Base-by-base conservation (phyloP, 176 grass and related monocot genomes). In the Dendrocalamus sinicus region DNA sequence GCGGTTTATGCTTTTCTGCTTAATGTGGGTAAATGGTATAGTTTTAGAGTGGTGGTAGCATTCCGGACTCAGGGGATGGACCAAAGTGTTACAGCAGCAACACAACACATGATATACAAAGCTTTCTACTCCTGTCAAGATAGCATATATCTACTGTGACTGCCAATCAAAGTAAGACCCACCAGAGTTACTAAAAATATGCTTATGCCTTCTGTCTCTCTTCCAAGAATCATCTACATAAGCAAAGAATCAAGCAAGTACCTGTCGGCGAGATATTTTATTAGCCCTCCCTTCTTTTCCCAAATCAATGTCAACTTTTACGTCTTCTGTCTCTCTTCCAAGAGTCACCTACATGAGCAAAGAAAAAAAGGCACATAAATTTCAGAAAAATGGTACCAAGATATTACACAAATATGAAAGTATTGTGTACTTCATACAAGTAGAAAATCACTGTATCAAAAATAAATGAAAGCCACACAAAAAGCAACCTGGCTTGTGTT, bases 271-370 rank as follows among this genome's bases (percentile, higher is more conserved):
- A 13, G 96, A 99, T 86, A 96, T 92, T 88, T 96, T 99, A 75
- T 99, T 99, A 62, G 89, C 93, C 72, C 53, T 90, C 24, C 96
- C 96, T 91, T 99, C 96, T 89, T 93, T 94, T 88, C 88, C 92
- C 89, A 99, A 96, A 81, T 99, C 90, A 85, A 99, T 92, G 84
- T 99, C 96, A 88, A 99, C 96, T 83, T 99, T 94, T 47, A 92
- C 26, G 44, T 99, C 93, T 88, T 92, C 92, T 48, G 96, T 94
- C 62, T 91, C 93, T 86, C 96, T 94, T 92, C 96, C 96, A 83
- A 99, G 92, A 89, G 79, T 86, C 64, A 99, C 96, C 96, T 99
- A 83, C 58, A 75, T 69, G 67, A 80, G 64, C 51, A 84, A 39
- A 73, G 46, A 75, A 67, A 28, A 77, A 67, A 73, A 53, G 28